Base-by-base conservation (phyloP, 129 eudicot genomes). In the Flaveria robusta region DNA sequence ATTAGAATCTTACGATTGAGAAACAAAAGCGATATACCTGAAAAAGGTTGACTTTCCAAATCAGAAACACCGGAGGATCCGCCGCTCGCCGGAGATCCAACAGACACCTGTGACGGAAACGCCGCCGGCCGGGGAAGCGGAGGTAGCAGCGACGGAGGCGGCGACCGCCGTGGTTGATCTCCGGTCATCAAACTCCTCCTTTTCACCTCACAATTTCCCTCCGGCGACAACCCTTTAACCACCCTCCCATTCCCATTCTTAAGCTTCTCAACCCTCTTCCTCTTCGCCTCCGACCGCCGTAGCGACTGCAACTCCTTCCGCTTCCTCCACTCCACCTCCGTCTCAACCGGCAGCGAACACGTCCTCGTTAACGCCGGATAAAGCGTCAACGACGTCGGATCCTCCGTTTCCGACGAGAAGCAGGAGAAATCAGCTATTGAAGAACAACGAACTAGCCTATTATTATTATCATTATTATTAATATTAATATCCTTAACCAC, bases 231-330 rank as follows among this genome's bases (percentile, higher is more conserved):
- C 39, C 39, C 39, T 34, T 34, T 34, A 34, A 34, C 39, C 39
- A 34, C 39, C 62, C 9, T 45, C 51, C 47, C 39, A 76, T 29
- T 77, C 60, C 71, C 83, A 71, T 75, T 81, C 50, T 75, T 83
- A 15, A 81, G 31, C 81, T 83, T 89, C 68, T 84, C 89, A 50
- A 80, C 68, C 9, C 96, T 77, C 77, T 83, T 85, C 59, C 82
- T 85, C 80, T 87, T 88, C 0, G 91, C 89, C 74, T 81, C 88
- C 87, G 82, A 64, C 34, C 91, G 72, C 79, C 87, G 79, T 59
- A 65, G 9, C 18, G 83, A 77, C 86, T 91, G 86, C 74, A 72
- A 5, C 82, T 89, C 93, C 81, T 79, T 85, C 83, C 91, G 69
- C 78, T 81, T 68, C 80, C 83, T 79, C 87, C 85, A 69, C 75